A percentile compares a stretch with the other conserved stretches of the same genome.
Evolutionary conservation across 305 asterid species (phyloP).

Genomic region (Fraxinus sp.): DNA sequence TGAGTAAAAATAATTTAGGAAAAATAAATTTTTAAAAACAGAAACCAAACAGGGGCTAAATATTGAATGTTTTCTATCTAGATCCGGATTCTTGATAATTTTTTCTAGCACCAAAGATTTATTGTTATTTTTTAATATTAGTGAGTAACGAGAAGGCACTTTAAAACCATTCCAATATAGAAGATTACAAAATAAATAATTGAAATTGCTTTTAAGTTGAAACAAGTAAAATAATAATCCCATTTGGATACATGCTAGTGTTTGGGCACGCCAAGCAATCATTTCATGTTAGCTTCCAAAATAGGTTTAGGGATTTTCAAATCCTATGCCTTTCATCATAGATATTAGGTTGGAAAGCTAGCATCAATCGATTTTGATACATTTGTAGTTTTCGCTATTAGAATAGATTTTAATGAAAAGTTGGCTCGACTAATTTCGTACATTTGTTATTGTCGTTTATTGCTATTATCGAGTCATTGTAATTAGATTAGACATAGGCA

Average conservation of each 20-base stretch:
- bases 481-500: neutral
- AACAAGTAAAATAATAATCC: neutral
- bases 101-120: neutral
- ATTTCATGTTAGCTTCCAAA: neutral
- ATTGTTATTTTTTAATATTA: no score
- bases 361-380: neutral
- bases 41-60: neutral
- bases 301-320: neutral
- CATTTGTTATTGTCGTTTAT: neutral
- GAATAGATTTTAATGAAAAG: neutral
- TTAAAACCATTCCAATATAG: neutral
- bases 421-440: neutral
- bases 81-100: neutral
- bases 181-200: neutral
- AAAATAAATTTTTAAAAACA: no score
- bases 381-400: neutral
- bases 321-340: neutral
- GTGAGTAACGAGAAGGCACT: neutral
- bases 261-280: neutral
- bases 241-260: neutral
- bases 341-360: neutral
- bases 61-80: no score
- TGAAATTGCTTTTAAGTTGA: neutral
- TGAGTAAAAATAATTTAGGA: no score
- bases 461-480: neutral